A percentile compares a stretch with the other conserved stretches of the same genome.
Conservation (phyloP, 2,329 filamentous ascomycete genomes). For the Elsinoe ampelina region DNA sequence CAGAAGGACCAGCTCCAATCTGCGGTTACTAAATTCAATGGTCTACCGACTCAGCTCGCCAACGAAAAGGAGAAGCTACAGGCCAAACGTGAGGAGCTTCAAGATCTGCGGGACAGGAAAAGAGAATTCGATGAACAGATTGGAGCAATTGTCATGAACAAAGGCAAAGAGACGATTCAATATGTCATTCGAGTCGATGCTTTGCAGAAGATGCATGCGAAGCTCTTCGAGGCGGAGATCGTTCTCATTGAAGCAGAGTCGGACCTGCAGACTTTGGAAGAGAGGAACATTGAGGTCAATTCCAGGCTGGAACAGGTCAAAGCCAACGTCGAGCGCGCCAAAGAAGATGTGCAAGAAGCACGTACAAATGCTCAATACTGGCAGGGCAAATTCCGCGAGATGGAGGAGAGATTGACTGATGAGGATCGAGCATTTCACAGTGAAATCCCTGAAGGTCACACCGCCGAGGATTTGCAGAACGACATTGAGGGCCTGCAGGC, state of each 20-base stretch:
- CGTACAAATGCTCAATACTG: constrained; percentile 16
- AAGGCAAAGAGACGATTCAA: constrained; percentile 38
- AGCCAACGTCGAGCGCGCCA: constrained; percentile 31
- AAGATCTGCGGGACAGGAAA: constrained; percentile 39
- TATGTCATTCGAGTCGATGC: constrained; percentile 53
- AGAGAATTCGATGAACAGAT: constrained; percentile 38
- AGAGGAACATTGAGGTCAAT: constrained; percentile 53
- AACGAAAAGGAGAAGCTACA: constrained; percentile 39
- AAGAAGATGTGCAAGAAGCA: constrained; percentile 21
- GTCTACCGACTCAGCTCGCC: constrained; percentile 64
- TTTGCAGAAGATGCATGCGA: constrained; percentile 54
- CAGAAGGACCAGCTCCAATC: constrained; percentile 35
- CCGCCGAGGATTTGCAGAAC: constrained; percentile 53
- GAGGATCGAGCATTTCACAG: constrained; percentile 21
- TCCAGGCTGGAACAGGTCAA: constrained; percentile 42
- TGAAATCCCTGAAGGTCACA: constrained; percentile 22
- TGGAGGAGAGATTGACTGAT: constrained; percentile 21
- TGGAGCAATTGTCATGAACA: constrained; percentile 23
- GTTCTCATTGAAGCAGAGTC: constrained; percentile 71
- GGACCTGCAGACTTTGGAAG: constrained; percentile 61
- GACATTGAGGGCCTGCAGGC: constrained; percentile 67
- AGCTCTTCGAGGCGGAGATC: constrained; percentile 60
- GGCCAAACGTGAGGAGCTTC: constrained; percentile 32
- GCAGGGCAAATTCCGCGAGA: constrained; percentile 17
- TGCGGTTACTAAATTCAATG: constrained; percentile 54